Percentiles rank a stretch among this genome's conserved stretches.
Conservation (phyloP, 1,284 basidiomycete genomes). For the Apiotrichum porosum region DNA sequence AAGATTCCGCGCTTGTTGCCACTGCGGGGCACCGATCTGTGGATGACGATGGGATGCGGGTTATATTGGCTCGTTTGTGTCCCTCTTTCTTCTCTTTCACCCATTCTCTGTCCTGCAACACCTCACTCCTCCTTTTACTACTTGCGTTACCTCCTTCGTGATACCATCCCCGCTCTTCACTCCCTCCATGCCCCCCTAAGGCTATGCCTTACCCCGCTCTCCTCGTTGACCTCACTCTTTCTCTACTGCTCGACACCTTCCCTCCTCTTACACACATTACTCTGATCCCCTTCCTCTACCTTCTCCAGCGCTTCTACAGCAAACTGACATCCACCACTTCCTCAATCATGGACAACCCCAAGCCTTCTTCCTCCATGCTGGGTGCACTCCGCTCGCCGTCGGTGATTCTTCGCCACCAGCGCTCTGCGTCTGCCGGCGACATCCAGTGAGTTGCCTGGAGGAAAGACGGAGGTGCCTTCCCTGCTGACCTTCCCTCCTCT, state of each 20-base stretch:
- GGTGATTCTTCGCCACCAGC: neutral
- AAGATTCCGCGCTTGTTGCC: too few species aligned
- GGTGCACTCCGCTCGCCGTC: too few species aligned
- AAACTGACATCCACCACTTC: neutral
- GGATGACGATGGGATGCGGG: too few species aligned
- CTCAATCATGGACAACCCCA: neutral
- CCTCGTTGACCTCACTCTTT: neutral
- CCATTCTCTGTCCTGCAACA: too few species aligned
- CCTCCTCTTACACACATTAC: neutral
- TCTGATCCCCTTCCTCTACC: neutral
- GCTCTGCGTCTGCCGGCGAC: neutral
- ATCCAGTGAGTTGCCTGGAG: neutral
- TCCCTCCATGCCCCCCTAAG: too few species aligned
- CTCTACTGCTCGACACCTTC: neutral
- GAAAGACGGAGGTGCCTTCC: neutral
- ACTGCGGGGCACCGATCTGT: too few species aligned
- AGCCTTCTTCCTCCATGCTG: too few species aligned
- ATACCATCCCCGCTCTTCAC: too few species aligned
- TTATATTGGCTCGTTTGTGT: too few species aligned
- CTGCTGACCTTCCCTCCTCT: neutral
- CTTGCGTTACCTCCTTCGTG: too few species aligned
- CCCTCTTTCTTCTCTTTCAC: too few species aligned
- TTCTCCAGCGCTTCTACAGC: neutral
- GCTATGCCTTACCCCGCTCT: neutral
- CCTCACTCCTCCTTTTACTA: too few species aligned